Base-by-base conservation (phyloP, 2,329 filamentous ascomycete species). In the Neofusicoccum laricinum region DNA sequence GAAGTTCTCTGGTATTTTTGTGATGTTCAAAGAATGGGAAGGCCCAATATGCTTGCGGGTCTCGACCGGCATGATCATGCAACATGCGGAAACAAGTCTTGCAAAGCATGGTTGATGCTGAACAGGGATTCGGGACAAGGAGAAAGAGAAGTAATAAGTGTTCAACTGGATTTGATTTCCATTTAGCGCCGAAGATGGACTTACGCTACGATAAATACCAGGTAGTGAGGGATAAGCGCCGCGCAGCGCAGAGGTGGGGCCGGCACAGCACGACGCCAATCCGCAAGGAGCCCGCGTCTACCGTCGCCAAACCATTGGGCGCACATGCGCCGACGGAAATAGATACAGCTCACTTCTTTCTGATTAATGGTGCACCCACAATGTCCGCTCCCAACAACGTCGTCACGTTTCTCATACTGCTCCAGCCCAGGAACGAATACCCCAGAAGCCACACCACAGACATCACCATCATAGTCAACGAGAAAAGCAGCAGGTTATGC, bases 11-110 rank as follows among this genome's bases (percentile, higher is more conserved):
- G 32, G 17, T 53, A 6, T 17, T 48, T 10, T 36, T 19, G 46
- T 68, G 67, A 63, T 68, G 67, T 10, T 64, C 25, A 30, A 68
- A 69, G 36, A 68, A 66, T 48, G 38, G 43, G 3, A 64, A 30
- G 4, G 7, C 25, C 1, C 5, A 30, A 30, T 6, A 30, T 30
- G 7, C 25, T 30, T 30, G 4, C 25, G 25, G 25, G 25, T 30
- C 25, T 30, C 25, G 25, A 30, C 66, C 67, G 3, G 55, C 53
- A 21, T 66, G 64, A 7, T 61, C 62, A 14, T 58, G 55, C 8
- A 68, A 58, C 66, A 68, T 67, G 8, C 61, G 21, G 17, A 43
- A 51, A 30, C 67, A 68, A 3, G 43, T 57, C 21, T 66, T 38
- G 46, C 66, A 67, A 4, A 67, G 50, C 58, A 62, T 66, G 17